Base-by-base conservation (phyloP, 768 basidiomycete species). In the Tylopilus felleus region DNA sequence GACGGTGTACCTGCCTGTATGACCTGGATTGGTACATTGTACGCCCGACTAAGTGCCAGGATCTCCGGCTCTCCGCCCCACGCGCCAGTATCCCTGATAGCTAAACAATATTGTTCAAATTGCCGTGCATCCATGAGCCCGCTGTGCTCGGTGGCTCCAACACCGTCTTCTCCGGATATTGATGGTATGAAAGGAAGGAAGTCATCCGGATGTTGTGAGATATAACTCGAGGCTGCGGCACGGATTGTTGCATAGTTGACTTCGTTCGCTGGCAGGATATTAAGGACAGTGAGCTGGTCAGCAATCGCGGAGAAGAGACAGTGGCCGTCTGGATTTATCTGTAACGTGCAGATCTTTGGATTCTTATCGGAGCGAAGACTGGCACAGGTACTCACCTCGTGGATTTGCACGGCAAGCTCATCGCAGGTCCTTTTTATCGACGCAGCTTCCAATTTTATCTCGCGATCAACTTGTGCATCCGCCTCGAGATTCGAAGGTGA, bases 1-100 rank as follows among this genome's bases (percentile, higher is more conserved):
- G 85, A 78, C 2, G 94, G 95, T 25, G 77, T 78, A 1, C 85
- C 86, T 1, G 83, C 83, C 69, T 98, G 97, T 13, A 98, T 78
- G 49, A 99, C 89, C 67, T 96, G 87, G 46, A 99, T 94, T 0
- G 94, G 88, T 36, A 95, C 74, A 51, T 85, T 80, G 69, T 81
- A 98, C 28, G 84, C 83, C 47, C 86, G 78, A 65, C 88, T 86
- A 16, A 98, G 75, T 4, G 97, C 97, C 61, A 89, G 78, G 29
- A 99, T 93, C 78, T 98, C 97, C 8, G 93, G 95, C 73, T 98
- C 94, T 33, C 97, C 96, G 46, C 97, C 97, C 97, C 97, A 98
- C 28, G 85, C 80, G n/a, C 84, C 86, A 22, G 93, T 95, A 66
- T 87, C 79, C 39, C 84, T 84, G 27, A 99, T 85, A 12, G 79